Conservation (phyloP, 805 yeast genomes). For the Schwanniomyces yamadae region DNA sequence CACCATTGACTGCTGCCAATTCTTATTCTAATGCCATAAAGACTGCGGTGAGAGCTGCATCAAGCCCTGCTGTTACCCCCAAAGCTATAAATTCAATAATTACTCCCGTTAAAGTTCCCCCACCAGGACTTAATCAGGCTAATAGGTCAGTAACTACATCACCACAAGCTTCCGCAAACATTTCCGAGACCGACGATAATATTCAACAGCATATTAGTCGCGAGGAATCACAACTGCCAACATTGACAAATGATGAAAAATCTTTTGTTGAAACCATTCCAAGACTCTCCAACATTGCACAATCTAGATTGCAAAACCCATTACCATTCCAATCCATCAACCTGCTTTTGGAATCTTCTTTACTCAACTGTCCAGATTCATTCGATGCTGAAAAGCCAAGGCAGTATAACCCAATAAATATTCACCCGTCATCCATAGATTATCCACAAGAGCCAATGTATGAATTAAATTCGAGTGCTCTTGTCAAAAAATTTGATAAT, state of each 20-base stretch:
- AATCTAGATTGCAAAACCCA: conserved; percentile 49
- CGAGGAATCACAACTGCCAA: conserved; percentile 18
- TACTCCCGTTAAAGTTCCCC: conserved; percentile 10
- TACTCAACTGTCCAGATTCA: conserved; percentile 90
- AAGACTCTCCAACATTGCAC: conserved; percentile 28
- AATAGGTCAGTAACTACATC: conserved; percentile 8
- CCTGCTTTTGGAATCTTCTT: conserved; percentile 68
- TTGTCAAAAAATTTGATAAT: conserved; percentile 70
- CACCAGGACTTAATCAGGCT: conserved; percentile 13
- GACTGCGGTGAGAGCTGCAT: conserved; percentile 19
- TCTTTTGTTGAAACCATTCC: conserved; percentile 23
- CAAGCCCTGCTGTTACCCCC: conserved; percentile 4
- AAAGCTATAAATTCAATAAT: neutral
- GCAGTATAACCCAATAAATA: conserved; percentile 70
- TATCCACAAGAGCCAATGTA: conserved; percentile 86
- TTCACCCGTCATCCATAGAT: conserved; percentile 85
- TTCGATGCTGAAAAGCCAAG: conserved; percentile 84
- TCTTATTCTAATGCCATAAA: conserved; percentile 25
- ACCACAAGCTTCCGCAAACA: conserved; percentile 4
- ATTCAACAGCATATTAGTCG: neutral
- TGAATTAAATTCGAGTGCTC: conserved; percentile 57
- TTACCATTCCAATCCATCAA: conserved; percentile 53
- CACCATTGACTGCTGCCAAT: conserved; percentile 19
- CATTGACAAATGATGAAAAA: conserved; percentile 12
- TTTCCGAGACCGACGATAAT: conserved; percentile 1